Evolutionary conservation across 2,329 filamentous ascomycete species (phyloP), one percentile per base, ranked within the genome.

Genomic region (Clarireedia sp.): DNA sequence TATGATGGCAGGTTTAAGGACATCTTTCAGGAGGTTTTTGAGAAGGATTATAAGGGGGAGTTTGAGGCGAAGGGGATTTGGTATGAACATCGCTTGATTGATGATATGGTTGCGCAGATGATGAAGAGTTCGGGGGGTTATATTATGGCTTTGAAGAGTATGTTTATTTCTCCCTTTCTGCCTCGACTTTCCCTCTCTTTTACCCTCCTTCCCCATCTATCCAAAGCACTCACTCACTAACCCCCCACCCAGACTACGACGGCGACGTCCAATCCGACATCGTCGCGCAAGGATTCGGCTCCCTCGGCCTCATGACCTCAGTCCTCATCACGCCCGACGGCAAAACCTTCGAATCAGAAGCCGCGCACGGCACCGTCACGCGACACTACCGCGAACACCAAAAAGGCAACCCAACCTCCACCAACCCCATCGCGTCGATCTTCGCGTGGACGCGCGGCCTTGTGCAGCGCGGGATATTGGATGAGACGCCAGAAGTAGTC

Each of bases 41-140:
- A 97, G 61, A 81, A 79, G 57, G 77, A 86, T 66, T 99, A 97
- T 80, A 86, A 88, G 80, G 80, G 82, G 71, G 81, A 89, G 45
- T 97, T 97, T 66, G 91, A 96, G 71, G 86, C 85, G 69, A 89
- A 90, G 79, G 82, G 82, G 61, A 95, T 97, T 76, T 97, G 94
- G 94, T 97, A 99, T 72, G 94, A 99, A 85, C 94, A 99, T 78
- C 88, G 94, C 69, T 80, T 99, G 65, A 97, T 99, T 70, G 94
- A 99, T 75, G 94, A 99, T 76, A 97, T 99, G 94, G 94, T 99
- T 62, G 94, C 94, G 49, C 94, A 99, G 81, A 99, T 99, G 94
- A 88, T 99, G 80, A 99, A 99, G 88, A 94, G 88, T 75, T 83
- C 86, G 68, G 94, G 94, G 66, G 94, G 94, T 61, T 96, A 94